Percentiles rank a stretch among this genome's conserved stretches.
These are phyloP conservation scores for Adansonia madagascariensis DNA, from an alignment of 441 rosid species.

Conservation along the genomic window DNA sequence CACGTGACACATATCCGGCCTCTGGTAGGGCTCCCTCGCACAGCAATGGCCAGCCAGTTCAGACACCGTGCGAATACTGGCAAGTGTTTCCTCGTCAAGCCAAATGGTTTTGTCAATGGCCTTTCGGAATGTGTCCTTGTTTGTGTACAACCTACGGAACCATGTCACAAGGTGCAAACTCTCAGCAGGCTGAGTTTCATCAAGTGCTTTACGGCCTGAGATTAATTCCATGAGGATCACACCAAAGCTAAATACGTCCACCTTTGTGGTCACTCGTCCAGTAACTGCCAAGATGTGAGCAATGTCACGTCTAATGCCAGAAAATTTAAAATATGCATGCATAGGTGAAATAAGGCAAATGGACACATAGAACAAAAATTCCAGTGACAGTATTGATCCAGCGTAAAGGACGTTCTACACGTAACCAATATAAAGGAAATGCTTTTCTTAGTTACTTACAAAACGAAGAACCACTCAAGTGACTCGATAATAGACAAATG, in stretches of 20 bases:
- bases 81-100: constrained; percentile 60
- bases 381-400: background rate
- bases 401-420: background rate
- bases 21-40: constrained; percentile 82
- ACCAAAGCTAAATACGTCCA: constrained; percentile 52
- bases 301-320: constrained; percentile 26
- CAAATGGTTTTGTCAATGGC: constrained; percentile 65
- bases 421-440: background rate
- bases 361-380: background rate
- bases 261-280: constrained; percentile 56
- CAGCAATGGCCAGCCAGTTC: constrained; percentile 94
- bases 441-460: background rate
- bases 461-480: background rate
- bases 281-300: constrained; percentile 40
- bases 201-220: constrained; percentile 51
- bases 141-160: constrained; percentile 49
- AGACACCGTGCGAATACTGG: constrained; percentile 70
- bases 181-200: constrained; percentile 51
- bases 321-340: background rate
- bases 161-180: constrained; percentile 51
- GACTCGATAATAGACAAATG: no score
- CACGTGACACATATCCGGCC: constrained; percentile 90
- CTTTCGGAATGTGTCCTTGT: constrained; percentile 55
- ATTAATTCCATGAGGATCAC: constrained; percentile 57
- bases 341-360: background rate